phyloP scores from a whole-genome alignment of 225 moss, liverwort and hornwort genomes.

The Pseudisothecium myosuroides region DNA sequence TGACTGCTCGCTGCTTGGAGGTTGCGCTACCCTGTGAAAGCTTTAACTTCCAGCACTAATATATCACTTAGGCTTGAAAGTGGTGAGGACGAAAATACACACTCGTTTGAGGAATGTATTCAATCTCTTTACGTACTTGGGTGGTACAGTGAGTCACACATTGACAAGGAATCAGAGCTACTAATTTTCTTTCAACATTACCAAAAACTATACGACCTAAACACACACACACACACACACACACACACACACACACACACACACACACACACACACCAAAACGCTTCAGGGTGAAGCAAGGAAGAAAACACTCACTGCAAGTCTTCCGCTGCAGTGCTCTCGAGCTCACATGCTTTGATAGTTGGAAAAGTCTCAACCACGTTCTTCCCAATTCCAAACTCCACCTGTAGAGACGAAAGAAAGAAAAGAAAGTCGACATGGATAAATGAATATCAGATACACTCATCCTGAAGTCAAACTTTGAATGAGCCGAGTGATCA shows the following conservation, averaged over 20 bases:
- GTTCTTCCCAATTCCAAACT: conserved; percentile 46
- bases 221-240: not conserved
- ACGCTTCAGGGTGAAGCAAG: not conserved
- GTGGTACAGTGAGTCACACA: not conserved
- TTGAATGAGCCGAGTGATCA: not conserved
- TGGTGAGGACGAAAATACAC: not conserved
- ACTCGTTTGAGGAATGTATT: not conserved
- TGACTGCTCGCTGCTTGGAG: not conserved
- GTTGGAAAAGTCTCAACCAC: conserved; percentile 52
- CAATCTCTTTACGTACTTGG: not conserved
- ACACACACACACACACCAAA: too few species aligned
- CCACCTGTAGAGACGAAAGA: conserved; percentile 1
- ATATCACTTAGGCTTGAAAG: not conserved
- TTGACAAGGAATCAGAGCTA: not conserved
- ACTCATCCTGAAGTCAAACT: not conserved
- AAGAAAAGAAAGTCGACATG: not conserved
- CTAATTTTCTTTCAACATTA: not conserved
- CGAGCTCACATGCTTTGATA: conserved; percentile 38
- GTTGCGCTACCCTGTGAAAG: not conserved
- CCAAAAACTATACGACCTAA: not conserved
- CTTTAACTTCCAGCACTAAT: not conserved
- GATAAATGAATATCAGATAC: not conserved
- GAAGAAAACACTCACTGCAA: conserved; percentile 19
- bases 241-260: too few species aligned
- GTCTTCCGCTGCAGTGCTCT: conserved; percentile 37